phyloP scores from a whole-genome alignment of 2,329 filamentous ascomycete genomes.

The Ceratocystis destructans region DNA sequence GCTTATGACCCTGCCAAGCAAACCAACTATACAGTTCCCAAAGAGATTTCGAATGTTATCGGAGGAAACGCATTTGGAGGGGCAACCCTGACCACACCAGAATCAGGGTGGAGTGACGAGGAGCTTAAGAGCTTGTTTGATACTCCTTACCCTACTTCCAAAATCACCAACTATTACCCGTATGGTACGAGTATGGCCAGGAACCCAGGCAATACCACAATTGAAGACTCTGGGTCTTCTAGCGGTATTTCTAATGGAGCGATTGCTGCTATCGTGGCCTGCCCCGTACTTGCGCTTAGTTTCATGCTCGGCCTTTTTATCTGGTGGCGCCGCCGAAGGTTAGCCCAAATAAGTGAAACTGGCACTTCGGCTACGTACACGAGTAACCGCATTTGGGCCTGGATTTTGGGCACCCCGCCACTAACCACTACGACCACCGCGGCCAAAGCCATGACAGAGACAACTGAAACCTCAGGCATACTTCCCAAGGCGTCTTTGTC shows the following conservation, averaged over 20 bases:
- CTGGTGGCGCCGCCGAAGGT: conserved; percentile 38
- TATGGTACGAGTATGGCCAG: conserved; percentile 28
- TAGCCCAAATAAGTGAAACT: conserved; percentile 29
- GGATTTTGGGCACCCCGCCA: conserved; percentile 32
- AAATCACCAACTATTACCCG: conserved; percentile 47
- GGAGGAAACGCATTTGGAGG: conserved; percentile 53
- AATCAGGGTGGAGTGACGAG: conserved; percentile 39
- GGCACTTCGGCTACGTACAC: conserved; percentile 34
- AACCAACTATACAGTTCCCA: conserved; percentile 55
- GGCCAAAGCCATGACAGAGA: conserved; percentile 34
- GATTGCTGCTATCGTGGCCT: conserved; percentile 48
- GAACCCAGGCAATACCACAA: neutral
- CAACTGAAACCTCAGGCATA: conserved; percentile 23
- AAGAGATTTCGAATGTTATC: conserved; percentile 48
- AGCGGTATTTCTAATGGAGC: conserved; percentile 9
- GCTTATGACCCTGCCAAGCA: conserved; percentile 53
- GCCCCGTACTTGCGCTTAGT: conserved; percentile 40
- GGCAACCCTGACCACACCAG: conserved; percentile 55
- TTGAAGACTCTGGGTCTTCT: neutral
- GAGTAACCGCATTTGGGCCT: conserved; percentile 36
- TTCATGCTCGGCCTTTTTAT: conserved; percentile 34
- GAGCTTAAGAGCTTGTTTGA: conserved; percentile 41
- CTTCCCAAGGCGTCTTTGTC: conserved; percentile 4
- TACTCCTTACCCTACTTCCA: conserved; percentile 40
- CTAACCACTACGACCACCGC: conserved; percentile 24